A percentile compares a stretch with the other conserved stretches of the same genome.
Evolutionary conservation across 305 asterid species (phyloP).

Genomic region (Solanum hybrid): DNA sequence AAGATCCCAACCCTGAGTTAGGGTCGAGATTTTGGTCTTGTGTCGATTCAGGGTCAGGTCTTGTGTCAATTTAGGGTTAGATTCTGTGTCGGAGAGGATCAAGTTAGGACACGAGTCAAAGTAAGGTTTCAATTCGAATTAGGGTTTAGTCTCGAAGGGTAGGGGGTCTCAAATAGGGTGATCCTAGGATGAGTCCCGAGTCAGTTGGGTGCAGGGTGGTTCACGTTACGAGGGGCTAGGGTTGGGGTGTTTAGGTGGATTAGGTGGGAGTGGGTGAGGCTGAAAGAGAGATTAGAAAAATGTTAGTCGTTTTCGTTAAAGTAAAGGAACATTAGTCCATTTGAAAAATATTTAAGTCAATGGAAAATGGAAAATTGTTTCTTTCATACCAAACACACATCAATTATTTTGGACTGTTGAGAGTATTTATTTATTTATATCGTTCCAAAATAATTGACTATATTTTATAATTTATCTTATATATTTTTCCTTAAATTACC

Average conservation of each 20-base stretch:
- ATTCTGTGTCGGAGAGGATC: not conserved
- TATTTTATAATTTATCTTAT: not conserved
- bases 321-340: not conserved
- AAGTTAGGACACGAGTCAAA: rapidly evolving
- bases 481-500: not conserved
- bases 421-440: not conserved
- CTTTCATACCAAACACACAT: not conserved
- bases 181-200: not conserved
- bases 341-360: not conserved
- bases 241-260: not conserved
- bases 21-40: not conserved
- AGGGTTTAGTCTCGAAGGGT: not conserved
- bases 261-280: not conserved
- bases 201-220: not conserved
- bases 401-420: not conserved
- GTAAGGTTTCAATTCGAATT: not conserved
- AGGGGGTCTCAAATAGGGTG: not conserved
- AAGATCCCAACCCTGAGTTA: not conserved
- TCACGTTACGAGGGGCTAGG: not conserved
- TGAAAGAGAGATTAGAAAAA: not conserved
- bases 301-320: not conserved
- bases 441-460: not conserved
- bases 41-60: not conserved
- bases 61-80: not conserved
- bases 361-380: not conserved